Conservation (phyloP, 805 yeast species). For the Metschnikowia corniflorae region DNA sequence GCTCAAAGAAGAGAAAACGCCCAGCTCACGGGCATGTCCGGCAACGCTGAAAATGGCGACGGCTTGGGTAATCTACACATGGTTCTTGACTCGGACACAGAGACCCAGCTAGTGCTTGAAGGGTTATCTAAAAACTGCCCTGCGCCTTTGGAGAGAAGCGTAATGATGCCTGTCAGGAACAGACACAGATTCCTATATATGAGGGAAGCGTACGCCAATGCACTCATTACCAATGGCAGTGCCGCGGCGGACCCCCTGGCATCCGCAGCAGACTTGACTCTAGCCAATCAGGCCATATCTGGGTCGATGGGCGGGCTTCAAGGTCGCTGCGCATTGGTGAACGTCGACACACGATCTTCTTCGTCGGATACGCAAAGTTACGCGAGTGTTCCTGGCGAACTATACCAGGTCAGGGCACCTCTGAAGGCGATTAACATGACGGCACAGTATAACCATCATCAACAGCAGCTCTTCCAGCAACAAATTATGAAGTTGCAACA, state of each 20-base stretch:
- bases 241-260: slow-evolving; percentile 39
- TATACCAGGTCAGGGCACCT: slow-evolving; percentile 46
- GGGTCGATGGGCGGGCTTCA: slow-evolving; percentile 67
- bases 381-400: slow-evolving; percentile 59
- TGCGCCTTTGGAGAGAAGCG: slow-evolving; percentile 76
- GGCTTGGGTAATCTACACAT: slow-evolving; percentile 32
- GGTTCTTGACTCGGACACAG: slow-evolving; percentile 83
- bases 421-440: slow-evolving; percentile 41
- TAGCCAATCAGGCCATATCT: slow-evolving; percentile 45
- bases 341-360: slow-evolving; percentile 43
- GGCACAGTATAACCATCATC: slow-evolving; percentile 40
- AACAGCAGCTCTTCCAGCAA: slow-evolving; percentile 44
- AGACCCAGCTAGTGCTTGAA: slow-evolving; percentile 83
- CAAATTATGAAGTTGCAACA: slow-evolving; percentile 38
- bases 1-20: slow-evolving; percentile 72
- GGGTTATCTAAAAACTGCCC: slow-evolving; percentile 82
- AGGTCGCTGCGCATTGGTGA: slow-evolving; percentile 75
- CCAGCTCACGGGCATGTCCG: slow-evolving; percentile 30
- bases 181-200: slow-evolving; percentile 75
- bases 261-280: slow-evolving; percentile 33
- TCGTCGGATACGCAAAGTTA: slow-evolving; percentile 37
- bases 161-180: slow-evolving; percentile 63
- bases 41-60: slow-evolving; percentile 18
- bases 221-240: slow-evolving; percentile 61
- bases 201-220: slow-evolving; percentile 93